Base-by-base conservation (phyloP, 495 filamentous ascomycete genomes). In the Gamarada debralockiae region DNA sequence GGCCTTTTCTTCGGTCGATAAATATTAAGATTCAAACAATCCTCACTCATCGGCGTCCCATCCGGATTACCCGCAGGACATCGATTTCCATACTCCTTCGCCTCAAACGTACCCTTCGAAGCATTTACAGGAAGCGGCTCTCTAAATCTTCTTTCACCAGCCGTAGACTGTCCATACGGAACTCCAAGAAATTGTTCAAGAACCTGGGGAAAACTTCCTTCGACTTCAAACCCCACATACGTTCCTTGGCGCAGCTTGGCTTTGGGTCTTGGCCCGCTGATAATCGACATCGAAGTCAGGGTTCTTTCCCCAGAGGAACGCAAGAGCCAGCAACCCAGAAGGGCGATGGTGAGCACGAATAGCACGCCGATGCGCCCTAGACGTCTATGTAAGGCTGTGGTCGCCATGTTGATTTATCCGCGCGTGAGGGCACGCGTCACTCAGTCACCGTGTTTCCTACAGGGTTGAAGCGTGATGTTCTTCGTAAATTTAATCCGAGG, bases 101-200 rank as follows among this genome's bases (percentile, higher is more conserved):
- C 81, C 48, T 77, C 67, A 43, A 78, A 67, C 7, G 50, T 61
- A 1, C 51, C 43, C 49, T 24, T 65, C 50, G 18, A 64, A 42
- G 47, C 53, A 24, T 59, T 65, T 58, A 71, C 51, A 21, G 56
- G 64, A 55, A 70, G 73, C 3, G 82, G 74, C 18, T 74, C 75
- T 31, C 65, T 71, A 64, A 84, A 85, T 41, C 82, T 74, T 55
- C 77, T 73, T 23, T 80, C 62, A 14, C 79, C 80, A 22, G 65
- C 66, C 0, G 82, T 80, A 0, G 74, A 69, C 45, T 78, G 65
- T 1, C 77, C 82, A 57, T 80, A 86, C 1, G 79, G 83, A 50
- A 86, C 73, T 14, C 82, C 82, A n/a, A 75, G 65, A 55, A 79
- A 86, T 7, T 59, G 74, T 39, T 86, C 78, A 20, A 84, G 53